Evolutionary conservation across 1,284 basidiomycete species (phyloP).

Genomic region (Puccinia polysora): DNA sequence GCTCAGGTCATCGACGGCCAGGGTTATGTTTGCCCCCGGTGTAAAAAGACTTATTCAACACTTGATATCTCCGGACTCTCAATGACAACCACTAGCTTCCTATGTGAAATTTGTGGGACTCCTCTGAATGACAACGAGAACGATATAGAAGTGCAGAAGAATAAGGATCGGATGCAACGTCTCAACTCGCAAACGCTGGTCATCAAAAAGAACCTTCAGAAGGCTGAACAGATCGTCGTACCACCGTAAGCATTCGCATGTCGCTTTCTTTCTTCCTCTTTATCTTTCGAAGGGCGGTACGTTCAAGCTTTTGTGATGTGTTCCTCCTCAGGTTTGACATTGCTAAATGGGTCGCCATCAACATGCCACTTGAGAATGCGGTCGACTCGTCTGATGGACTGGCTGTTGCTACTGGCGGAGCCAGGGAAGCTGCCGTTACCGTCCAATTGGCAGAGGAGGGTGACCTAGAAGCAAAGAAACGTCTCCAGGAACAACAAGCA

Average conservation of each 20-base stretch:
- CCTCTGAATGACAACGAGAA: conserved; percentile 90
- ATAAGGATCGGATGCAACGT: conserved; percentile 87
- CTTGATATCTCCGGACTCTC: conserved; percentile 77
- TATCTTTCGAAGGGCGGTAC: neutral
- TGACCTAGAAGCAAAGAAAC: conserved; percentile 34
- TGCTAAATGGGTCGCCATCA: conserved; percentile 36
- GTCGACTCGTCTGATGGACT: conserved; percentile 34
- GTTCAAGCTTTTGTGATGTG: neutral
- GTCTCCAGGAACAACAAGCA: conserved; percentile 32
- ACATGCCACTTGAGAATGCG: conserved; percentile 28
- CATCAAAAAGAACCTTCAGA: conserved; percentile 77
- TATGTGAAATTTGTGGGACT: conserved; percentile 64
- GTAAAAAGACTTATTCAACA: conserved; percentile 75
- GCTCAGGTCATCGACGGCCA: conserved; percentile 76
- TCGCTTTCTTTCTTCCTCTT: neutral
- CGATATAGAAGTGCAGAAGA: conserved; percentile 72
- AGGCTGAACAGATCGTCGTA: conserved; percentile 78
- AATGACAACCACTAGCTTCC: conserved; percentile 59
- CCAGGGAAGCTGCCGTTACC: conserved; percentile 37
- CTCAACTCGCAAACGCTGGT: conserved; percentile 88
- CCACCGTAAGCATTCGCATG: conserved; percentile 57
- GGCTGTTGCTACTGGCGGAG: conserved; percentile 41
- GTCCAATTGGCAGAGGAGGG: conserved; percentile 39
- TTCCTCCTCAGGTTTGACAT: conserved; percentile 33
- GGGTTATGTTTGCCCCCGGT: conserved; percentile 89